Evolutionary conservation across 129 eudicot species (phyloP), one percentile per base, ranked within the genome.

Genomic region (Chrysanthemum seticuspe): DNA sequence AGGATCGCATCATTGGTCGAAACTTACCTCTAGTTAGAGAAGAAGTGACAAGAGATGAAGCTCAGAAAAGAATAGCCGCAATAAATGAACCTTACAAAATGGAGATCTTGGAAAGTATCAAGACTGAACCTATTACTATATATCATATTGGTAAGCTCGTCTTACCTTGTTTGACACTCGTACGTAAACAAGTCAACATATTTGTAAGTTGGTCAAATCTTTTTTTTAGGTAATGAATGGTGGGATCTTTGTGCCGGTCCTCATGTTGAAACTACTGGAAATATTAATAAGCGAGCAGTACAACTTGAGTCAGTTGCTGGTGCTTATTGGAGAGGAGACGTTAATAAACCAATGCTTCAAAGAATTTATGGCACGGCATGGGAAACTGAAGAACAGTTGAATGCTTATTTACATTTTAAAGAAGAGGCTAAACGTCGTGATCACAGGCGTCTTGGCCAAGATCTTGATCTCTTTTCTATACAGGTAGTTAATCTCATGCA

Each of bases 241-340:
- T 95, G 99, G 99, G 99, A 95, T 79, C 97, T 95, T 69, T 95
- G 99, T 86, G 99, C 97, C 29, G 99, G 99, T 60, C 99, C 99
- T 61, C 99, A 95, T 74, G 97, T 95, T 73, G 99, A 95, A 84
- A 80, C 99, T 76, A 95, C 99, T 61, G 99, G 99, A 76, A 88
- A 79, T 52, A 95, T 95, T 66, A 86, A 84, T 55, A 85, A 83
- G 70, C 87, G 86, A 85, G 99, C 99, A 31, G 82, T 95, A 61
- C 88, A 95, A 67, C 96, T 95, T 61, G 99, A 95, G 78, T 88
- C 99, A 12, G 97, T 95, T 51, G 99, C 99, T 60, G 99, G 99
- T 78, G 99, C 99, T 59, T 95, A 95, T 62, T 95, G 99, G 99
- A 85, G 99, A 83, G 99, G 99, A 79, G 97, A 95, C 67, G 86